Conservation (phyloP, 192 early-diverging fungal species). For the Lunasporangiospora selenospora region DNA sequence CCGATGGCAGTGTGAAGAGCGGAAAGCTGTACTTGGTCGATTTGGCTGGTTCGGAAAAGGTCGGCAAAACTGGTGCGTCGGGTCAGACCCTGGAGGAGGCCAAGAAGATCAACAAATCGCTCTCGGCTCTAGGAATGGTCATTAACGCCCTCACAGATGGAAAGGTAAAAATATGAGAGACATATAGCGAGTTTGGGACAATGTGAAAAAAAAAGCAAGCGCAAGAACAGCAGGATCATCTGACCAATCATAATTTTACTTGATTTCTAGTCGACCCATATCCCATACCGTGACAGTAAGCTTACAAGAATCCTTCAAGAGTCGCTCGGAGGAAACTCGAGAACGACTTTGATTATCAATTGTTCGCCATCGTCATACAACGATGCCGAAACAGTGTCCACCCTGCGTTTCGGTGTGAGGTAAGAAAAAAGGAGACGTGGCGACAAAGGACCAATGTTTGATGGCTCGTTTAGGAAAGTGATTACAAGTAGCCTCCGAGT, state of each 20-base stretch:
- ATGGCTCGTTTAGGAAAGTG: too few species aligned
- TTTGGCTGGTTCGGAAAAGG: slow-evolving; percentile 99
- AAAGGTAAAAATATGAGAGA: too few species aligned
- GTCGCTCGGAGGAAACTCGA: slow-evolving; percentile 98
- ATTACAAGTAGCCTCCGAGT: too few species aligned
- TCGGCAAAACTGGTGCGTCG: slow-evolving; percentile 96
- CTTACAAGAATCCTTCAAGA: slow-evolving; percentile 99
- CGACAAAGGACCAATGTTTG: too few species aligned
- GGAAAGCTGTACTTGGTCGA: slow-evolving; percentile 97
- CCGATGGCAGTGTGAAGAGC: slow-evolving; percentile 86
- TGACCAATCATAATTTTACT: not conserved
- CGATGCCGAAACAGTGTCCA: slow-evolving; percentile 93
- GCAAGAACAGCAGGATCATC: too few species aligned
- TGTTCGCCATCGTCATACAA: slow-evolving; percentile 98
- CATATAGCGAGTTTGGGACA: too few species aligned
- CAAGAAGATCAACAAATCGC: slow-evolving; percentile 99
- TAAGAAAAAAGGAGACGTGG: slow-evolving; percentile 23
- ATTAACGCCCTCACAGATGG: slow-evolving; percentile 99
- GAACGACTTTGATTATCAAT: slow-evolving; percentile 99
- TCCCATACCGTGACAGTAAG: slow-evolving; percentile 99
- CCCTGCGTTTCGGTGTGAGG: slow-evolving; percentile 94
- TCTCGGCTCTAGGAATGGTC: slow-evolving; percentile 98
- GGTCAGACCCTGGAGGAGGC: slow-evolving; percentile 99
- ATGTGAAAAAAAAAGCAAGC: too few species aligned
- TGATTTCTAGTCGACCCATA: slow-evolving; percentile 79